A percentile compares a stretch with the other conserved stretches of the same genome.
phyloP scores from a whole-genome alignment of 345 rosid species.

The Populus alba region DNA sequence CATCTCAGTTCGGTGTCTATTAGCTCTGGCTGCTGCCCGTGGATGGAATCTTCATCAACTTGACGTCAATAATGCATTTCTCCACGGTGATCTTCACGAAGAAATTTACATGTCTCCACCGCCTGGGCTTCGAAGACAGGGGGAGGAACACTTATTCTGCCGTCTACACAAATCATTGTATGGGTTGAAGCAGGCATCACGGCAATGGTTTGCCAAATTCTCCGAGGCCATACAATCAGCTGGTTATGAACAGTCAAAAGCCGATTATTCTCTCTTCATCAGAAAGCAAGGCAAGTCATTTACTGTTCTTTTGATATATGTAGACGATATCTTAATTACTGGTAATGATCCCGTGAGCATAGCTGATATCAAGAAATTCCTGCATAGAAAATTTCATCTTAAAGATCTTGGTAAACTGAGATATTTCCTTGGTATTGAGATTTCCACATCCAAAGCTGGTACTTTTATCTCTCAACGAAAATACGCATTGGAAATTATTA shows the following conservation, averaged over 20 bases:
- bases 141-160: not conserved
- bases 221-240: not conserved
- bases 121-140: not conserved
- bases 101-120: too few species aligned
- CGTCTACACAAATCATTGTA: not conserved
- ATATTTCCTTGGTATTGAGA: constrained; percentile 5
- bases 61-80: too few species aligned
- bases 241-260: not conserved
- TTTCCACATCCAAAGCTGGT: not conserved
- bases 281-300: not conserved
- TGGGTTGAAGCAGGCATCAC: not conserved
- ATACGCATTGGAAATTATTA: not conserved
- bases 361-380: not conserved
- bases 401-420: not conserved
- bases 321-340: constrained; percentile 1
- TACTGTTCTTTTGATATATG: not conserved
- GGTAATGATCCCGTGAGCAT: not conserved
- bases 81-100: too few species aligned
- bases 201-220: not conserved
- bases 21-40: not conserved
- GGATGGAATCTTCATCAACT: not conserved
- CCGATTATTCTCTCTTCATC: not conserved
- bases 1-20: not conserved
- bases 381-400: not conserved
- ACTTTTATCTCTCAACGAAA: not conserved